Evolutionary conservation across 306 rosid genomes (phyloP).

Genomic region (Quercus rubra): DNA sequence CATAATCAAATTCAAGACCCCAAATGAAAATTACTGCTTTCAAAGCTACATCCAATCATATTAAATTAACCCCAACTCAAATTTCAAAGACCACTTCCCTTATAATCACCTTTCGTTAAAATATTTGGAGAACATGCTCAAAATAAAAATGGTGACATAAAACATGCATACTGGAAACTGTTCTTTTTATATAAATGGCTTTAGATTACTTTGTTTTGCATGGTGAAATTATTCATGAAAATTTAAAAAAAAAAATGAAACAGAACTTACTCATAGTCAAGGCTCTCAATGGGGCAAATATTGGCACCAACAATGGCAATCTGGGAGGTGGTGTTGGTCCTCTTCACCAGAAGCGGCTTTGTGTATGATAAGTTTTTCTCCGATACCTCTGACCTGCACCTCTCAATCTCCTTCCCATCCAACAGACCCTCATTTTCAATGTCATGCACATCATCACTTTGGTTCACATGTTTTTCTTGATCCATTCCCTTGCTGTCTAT

Average conservation of each 20-base stretch:
- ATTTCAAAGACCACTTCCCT: background rate
- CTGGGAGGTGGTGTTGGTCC: slow-evolving; percentile 79
- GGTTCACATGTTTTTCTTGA: slow-evolving; percentile 15
- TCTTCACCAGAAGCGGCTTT: slow-evolving; percentile 47
- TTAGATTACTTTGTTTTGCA: slow-evolving; percentile 1
- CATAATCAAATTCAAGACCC: background rate
- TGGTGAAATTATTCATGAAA: background rate
- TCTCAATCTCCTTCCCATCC: slow-evolving; percentile 31
- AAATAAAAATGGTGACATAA: background rate
- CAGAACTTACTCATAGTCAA: slow-evolving; percentile 71
- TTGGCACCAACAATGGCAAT: slow-evolving; percentile 89
- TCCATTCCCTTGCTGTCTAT: slow-evolving; percentile 27
- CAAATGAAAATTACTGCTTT: background rate
- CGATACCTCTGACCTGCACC: slow-evolving; percentile 35
- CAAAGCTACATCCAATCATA: background rate
- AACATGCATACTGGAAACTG: background rate
- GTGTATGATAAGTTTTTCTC: slow-evolving; percentile 26
- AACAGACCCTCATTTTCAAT: slow-evolving; percentile 40
- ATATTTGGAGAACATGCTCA: background rate
- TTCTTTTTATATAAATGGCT: background rate
- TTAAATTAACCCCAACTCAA: background rate
- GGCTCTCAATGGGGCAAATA: slow-evolving; percentile 83
- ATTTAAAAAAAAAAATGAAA: background rate
- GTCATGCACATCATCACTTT: slow-evolving; percentile 23
- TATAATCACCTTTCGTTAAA: background rate